Evolutionary conservation across 2,329 filamentous ascomycete species (phyloP), one percentile per base, ranked within the genome.

Genomic region (Hypoxylon sp.): DNA sequence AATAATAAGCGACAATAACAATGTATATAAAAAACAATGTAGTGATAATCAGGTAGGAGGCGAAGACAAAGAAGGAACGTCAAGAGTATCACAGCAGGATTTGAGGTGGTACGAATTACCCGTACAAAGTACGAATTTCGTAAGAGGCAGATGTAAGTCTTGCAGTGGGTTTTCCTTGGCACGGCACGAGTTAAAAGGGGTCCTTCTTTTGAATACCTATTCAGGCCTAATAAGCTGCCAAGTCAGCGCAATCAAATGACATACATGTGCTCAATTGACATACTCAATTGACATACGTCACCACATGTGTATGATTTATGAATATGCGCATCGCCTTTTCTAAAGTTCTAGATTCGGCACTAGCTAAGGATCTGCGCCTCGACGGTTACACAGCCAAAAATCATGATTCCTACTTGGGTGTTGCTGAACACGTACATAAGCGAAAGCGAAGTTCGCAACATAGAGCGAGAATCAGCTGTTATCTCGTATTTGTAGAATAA

Each of bases 331-430:
- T 50, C 26, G 47, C 33, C 17, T 37, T 50, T 63, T 50, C 33
- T 51, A 56, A 54, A 48, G 46, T 58, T 58, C 56, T 66, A 63
- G 62, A 62, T 69, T 35, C 48, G 19, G 46, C 53, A 44, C 51
- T 42, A 70, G 46, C 59, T 60, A n/a, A 58, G 26, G 48, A 61
- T 47, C 63, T 65, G 67, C 67, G 67, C 64, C 67, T 62, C 64
- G 11, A 64, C 37, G 47, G 50, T 47, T 33, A n/a, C 53, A 47
- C 42, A 58, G 44, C 48, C 51, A 26, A 51, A 51, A 31, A 58
- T 17, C 35, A 26, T 17, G 14, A 46, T 24, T 42, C 42, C 10
- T 13, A 52, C 29, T 56, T 47, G 26, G n/a, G 13, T 19, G 33
- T 46, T 19, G 22, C 33, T 14, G 17, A 44, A 19, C 37, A 53